Evolutionary conservation across 2,329 filamentous ascomycete genomes (phyloP), one percentile per base, ranked within the genome.

Genomic region (Microdochium bolleyi): DNA sequence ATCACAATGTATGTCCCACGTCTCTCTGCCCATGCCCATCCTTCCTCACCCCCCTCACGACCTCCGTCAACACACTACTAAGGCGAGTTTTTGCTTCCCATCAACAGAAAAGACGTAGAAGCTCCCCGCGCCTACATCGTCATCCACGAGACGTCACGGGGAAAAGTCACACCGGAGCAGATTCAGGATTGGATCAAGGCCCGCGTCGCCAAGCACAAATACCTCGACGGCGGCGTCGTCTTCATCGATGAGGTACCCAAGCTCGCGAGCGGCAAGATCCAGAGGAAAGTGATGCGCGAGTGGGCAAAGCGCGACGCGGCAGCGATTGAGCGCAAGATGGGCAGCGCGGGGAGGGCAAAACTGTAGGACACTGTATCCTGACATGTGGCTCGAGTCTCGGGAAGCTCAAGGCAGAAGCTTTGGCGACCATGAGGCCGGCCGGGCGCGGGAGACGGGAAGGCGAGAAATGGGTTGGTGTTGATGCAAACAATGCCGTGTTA

Each of bases 191-290:
- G 67, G 64, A 71, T 79, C 58, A 70, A 72, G 49, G 51, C 63
- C 14, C 70, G 72, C 32, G 75, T 80, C 4, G 68, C 77, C 38
- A 78, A 75, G 61, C 76, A 81, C 57, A 80, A 80, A 59, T 67
- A 70, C 52, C 67, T 81, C 1, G 70, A 69, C 1, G 78, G 77
- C 2, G 77, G 78, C 3, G 71, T 81, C 25, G 67, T 72, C 24
- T 81, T 82, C 55, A 71, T 83, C 7, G 74, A 80, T 49, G 76
- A 77, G 56, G 74, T 83, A 51, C 79, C 80, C 1, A 82, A 80
- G 62, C 65, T 80, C 48, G 73, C 76, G 13, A 78, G 74, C 54
- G 80, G 80, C 9, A 84, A 83, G 70, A 82, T 83, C 50, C 71
- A 78, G 62, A 69, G 79, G 49, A 80, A 80, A 58, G 62, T 75